A percentile compares a stretch with the other conserved stretches of the same genome.
phyloP scores from a whole-genome alignment of 768 basidiomycete species.

The Dendrothele bispora region DNA sequence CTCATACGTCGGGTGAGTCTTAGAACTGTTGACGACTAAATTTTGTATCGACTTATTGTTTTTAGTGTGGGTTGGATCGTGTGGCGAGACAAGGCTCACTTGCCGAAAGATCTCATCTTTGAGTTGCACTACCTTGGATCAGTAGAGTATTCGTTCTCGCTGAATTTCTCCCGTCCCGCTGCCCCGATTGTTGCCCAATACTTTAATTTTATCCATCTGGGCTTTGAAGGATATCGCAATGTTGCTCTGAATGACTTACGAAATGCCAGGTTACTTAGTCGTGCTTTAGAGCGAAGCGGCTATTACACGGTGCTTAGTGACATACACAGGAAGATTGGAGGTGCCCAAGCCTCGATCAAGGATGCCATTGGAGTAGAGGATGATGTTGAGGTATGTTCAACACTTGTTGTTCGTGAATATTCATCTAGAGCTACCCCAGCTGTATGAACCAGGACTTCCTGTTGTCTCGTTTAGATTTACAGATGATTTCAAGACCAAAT shows the following conservation, averaged over 20 bases:
- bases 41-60: too few species aligned
- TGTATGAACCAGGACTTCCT: slow-evolving; percentile 59
- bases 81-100: slow-evolving; percentile 61
- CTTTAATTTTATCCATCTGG: slow-evolving; percentile 64
- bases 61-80: slow-evolving; percentile 69
- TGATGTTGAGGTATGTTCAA: slow-evolving; percentile 51
- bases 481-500: slow-evolving; percentile 50
- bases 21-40: too few species aligned
- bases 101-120: slow-evolving; percentile 73
- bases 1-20: slow-evolving; percentile 55
- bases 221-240: slow-evolving; percentile 54
- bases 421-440: slow-evolving; percentile 28
- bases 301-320: slow-evolving; percentile 57
- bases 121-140: slow-evolving; percentile 60
- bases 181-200: slow-evolving; percentile 65
- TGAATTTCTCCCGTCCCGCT: slow-evolving; percentile 63
- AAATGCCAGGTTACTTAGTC: slow-evolving; percentile 64
- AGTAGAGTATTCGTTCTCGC: slow-evolving; percentile 73
- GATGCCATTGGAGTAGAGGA: slow-evolving; percentile 44
- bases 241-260: slow-evolving; percentile 50
- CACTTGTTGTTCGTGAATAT: slow-evolving; percentile 9
- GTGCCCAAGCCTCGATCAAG: slow-evolving; percentile 24
- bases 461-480: slow-evolving; percentile 68
- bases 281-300: slow-evolving; percentile 56
- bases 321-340: slow-evolving; percentile 46